Base-by-base conservation (phyloP, 805 yeast genomes). In the Candida endomychidarum region DNA sequence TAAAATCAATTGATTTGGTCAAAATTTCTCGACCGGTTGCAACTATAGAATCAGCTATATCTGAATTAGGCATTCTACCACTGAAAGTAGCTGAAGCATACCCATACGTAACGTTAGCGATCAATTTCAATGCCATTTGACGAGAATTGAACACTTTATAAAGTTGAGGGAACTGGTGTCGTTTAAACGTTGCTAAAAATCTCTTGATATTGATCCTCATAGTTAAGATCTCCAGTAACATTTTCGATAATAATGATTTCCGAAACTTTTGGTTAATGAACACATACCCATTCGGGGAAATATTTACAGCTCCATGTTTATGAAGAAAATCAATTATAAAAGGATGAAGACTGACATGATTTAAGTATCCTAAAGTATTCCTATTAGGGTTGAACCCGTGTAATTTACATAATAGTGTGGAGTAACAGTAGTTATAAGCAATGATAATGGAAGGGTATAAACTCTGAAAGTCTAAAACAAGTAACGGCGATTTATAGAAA, bases 41-140 rank as follows among this genome's bases (percentile, higher is more conserved):
- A 1, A 93, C 99, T 57, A 93, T 87, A 9, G 95, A 84, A 63
- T 93, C 99, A 0, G 99, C 96, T 21, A 93, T 74, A 56, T 90
- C 98, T 0, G 96, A 81, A 52, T 93, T 86, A 0, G 99, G 98
- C 99, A 93, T 93, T 47, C 99, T 68, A 0, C 99, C 99, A 7
- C 96, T 87, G 55, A 84, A 93, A 0, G 96, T 80, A 0, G 99
- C 99, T 0, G 96, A 84, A 0, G 97, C 75, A 56, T 93, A 93
- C 0, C 99, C 99, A 63, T 93, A 93, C 0, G 96, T 91, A 7
- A 93, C 99, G 59, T 89, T 90, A 0, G 99, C 97, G 30, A 89
- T 81, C 34, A 91, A 66, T 55, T 93, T 93, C 46, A 93, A 65
- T 0, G 96, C 98, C 28, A 86, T 58, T 51, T 93, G 99, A 40